phyloP scores from a whole-genome alignment of 257 asterid species.

The Hygrophila difformis region DNA sequence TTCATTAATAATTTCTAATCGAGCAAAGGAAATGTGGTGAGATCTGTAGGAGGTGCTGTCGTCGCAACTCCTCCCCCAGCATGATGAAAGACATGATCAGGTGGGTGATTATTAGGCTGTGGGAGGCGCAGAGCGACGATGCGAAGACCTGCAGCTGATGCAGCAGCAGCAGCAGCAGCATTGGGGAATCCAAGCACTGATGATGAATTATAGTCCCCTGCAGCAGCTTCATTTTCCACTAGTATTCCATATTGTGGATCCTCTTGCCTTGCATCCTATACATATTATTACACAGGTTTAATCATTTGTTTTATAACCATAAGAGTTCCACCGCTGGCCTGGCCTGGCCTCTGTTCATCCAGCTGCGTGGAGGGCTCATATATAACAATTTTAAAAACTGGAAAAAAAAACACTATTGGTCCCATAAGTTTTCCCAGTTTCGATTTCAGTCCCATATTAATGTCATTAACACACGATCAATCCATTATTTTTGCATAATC shows the following conservation, averaged over 20 bases:
- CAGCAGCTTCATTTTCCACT: slow-evolving; percentile 77
- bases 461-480: too few relatives aligned
- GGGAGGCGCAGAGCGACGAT: slow-evolving; percentile 39
- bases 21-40: slow-evolving; percentile 45
- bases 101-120: neutral
- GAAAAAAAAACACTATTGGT: too few relatives aligned
- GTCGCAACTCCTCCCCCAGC: slow-evolving; percentile 34
- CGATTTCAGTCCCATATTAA: too few relatives aligned
- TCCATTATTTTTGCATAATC: too few relatives aligned
- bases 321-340: too few relatives aligned
- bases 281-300: too few relatives aligned
- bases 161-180: slow-evolving; percentile 19
- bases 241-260: slow-evolving; percentile 88
- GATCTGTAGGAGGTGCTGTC: slow-evolving; percentile 36
- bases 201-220: slow-evolving; percentile 59
- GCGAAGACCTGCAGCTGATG: slow-evolving; percentile 41
- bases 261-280: slow-evolving; percentile 80
- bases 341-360: too few relatives aligned
- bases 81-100: slow-evolving; percentile 18
- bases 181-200: slow-evolving; percentile 53
- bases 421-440: too few relatives aligned
- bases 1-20: slow-evolving; percentile 20
- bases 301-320: too few relatives aligned
- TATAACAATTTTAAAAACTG: too few relatives aligned
- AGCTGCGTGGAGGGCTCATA: too few relatives aligned